Evolutionary conservation across 768 basidiomycete species (phyloP), one percentile per base, ranked within the genome.

Genomic region (Amanita inopinata): DNA sequence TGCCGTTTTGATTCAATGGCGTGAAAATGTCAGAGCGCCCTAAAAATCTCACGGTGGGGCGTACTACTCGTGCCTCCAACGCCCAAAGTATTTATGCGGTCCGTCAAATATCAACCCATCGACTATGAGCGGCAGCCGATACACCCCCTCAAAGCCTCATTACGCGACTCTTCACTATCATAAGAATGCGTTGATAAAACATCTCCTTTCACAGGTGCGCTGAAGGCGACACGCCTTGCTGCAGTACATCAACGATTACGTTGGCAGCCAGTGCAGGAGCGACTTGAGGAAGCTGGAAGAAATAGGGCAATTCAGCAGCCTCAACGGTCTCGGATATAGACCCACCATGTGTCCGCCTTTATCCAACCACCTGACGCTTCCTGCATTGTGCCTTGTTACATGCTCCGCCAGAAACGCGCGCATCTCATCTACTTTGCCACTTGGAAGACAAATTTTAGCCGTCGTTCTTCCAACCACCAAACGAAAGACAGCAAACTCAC

Each of bases 271-370:
- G 27, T 7, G n/a, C n/a, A n/a, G 27, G 27, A 28, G n/a, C 27
- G 7, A 28, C 27, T 28, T 28, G 27, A 7, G 27, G 27, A n/a
- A 28, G 27, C 27, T 28, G 7, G 7, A n/a, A 28, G n/a, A 28
- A n/a, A 28, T 7, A 28, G n/a, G n/a, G 7, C n/a, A 28, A 28
- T 28, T n/a, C 7, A 28, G 27, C n/a, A 28, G 27, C 7, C 27
- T n/a, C 7, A 7, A 28, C 7, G n/a, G 7, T 4, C n/a, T 19
- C n/a, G 18, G 17, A n/a, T 19, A 11, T 23, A 19, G 12, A 48
- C 47, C 32, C 37, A 50, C 51, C 50, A 51, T 49, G 37, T 51
- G 50, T 2, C 52, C 52, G 12, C 52, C 50, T 25, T 46, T 47
- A n/a, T 47, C 52, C 38, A 53, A 33, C 14, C 48, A 47, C 33